A percentile compares a stretch with the other conserved stretches of the same genome.
Evolutionary conservation across 257 asterid genomes (phyloP).

Genomic region (Solanum clarkiae): DNA sequence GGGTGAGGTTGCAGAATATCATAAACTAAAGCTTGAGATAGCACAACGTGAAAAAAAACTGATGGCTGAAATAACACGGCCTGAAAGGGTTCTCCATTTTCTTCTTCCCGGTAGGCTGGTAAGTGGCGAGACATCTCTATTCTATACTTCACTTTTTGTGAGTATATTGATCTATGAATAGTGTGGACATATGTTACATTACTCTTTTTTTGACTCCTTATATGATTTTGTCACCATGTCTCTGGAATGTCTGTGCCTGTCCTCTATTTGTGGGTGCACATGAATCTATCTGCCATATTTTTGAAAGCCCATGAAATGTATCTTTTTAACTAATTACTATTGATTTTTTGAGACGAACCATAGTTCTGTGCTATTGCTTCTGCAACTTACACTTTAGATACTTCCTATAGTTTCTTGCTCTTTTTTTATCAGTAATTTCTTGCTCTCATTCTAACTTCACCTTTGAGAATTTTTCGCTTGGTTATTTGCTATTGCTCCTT

Average conservation of each 20-base stretch:
- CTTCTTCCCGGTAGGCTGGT: slow-evolving; percentile 97
- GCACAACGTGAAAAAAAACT: slow-evolving; percentile 69
- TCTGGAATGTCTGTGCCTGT: not conserved
- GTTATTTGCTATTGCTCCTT: not conserved
- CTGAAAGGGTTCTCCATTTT: slow-evolving; percentile 79
- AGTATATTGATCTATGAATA: not conserved
- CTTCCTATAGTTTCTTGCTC: not conserved
- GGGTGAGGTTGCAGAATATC: slow-evolving; percentile 90
- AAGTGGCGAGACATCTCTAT: slow-evolving; percentile 9
- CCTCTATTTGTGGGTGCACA: not conserved
- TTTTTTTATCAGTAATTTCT: not conserved
- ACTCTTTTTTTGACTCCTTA: not conserved
- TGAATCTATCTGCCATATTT: not conserved
- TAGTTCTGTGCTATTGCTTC: not conserved
- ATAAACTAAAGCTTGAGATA: slow-evolving; percentile 69
- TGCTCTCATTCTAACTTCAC: not conserved
- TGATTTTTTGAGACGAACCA: not conserved
- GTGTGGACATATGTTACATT: not conserved
- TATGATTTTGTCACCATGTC: not conserved
- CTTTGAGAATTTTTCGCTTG: not conserved
- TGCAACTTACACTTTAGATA: not conserved
- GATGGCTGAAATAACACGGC: slow-evolving; percentile 82
- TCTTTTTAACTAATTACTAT: not conserved
- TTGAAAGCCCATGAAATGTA: not conserved
- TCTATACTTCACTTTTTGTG: not conserved